Evolutionary conservation across 2,329 filamentous ascomycete species (phyloP).

Genomic region (Arthrinium phaeospermum): DNA sequence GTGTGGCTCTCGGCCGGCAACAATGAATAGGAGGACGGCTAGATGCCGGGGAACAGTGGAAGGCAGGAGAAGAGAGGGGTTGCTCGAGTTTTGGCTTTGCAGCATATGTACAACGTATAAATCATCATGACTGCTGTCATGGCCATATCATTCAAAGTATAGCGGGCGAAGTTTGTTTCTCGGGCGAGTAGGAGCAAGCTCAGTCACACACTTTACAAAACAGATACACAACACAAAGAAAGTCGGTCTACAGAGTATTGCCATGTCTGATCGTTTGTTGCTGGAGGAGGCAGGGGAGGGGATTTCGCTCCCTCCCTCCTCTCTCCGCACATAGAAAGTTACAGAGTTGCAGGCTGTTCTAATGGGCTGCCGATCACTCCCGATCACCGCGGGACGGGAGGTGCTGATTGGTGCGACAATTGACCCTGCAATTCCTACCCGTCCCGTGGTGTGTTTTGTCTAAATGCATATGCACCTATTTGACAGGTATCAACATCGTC

Average conservation of each 20-base stretch:
- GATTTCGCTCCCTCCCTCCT: not conserved
- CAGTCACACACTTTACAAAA: not conserved
- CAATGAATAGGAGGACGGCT: not conserved
- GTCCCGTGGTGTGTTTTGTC: not conserved
- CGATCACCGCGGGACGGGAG: not conserved
- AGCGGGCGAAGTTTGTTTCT: not conserved
- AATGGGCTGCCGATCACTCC: not conserved
- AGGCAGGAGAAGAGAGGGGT: not conserved
- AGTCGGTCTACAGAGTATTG: not conserved
- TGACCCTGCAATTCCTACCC: not conserved
- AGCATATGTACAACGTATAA: constrained; percentile 16
- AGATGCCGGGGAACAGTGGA: not conserved
- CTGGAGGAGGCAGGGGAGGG: not conserved
- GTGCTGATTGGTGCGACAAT: constrained; percentile 10
- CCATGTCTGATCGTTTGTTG: not conserved
- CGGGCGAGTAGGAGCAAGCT: not conserved
- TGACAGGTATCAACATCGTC: not conserved
- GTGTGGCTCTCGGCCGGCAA: not conserved
- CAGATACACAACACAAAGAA: not conserved
- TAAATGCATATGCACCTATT: not conserved
- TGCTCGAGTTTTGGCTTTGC: constrained; percentile 4
- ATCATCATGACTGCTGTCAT: constrained; percentile 9
- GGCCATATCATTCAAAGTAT: not conserved
- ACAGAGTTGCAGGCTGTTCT: not conserved
- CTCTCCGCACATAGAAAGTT: not conserved